These are phyloP conservation scores for Intubia oerlemansii DNA, from an alignment of 2,329 filamentous ascomycete species.

Conservation along the genomic window DNA sequence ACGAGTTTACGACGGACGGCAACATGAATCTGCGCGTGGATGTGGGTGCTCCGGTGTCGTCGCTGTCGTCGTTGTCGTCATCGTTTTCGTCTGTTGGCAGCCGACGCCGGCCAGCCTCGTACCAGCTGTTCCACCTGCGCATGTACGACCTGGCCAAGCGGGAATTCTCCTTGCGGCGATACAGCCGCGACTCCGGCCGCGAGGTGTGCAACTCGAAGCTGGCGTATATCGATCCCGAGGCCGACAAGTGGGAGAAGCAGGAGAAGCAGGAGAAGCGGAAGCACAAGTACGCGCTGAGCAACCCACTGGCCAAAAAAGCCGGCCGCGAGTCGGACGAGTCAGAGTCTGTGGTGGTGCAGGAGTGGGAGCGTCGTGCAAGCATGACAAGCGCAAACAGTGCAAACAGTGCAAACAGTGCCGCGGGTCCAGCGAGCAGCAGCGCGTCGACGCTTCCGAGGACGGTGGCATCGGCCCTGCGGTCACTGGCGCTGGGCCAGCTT, in stretches of 20 bases:
- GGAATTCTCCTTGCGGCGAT: slow-evolving; percentile 77
- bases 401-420: too few species aligned
- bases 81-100: too few species aligned
- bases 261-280: neutral
- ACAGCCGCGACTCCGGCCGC: slow-evolving; percentile 79
- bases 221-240: slow-evolving; percentile 39
- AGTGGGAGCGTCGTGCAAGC: slow-evolving; percentile 6
- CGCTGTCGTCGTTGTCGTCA: too few species aligned
- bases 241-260: slow-evolving; percentile 16
- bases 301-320: slow-evolving; percentile 22
- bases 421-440: too few species aligned
- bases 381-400: neutral
- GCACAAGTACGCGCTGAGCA: neutral
- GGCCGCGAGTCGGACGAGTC: slow-evolving; percentile 15
- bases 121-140: slow-evolving; percentile 70
- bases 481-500: too few species aligned
- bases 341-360: too few species aligned
- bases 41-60: slow-evolving; percentile 26
- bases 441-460: neutral
- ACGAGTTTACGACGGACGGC: slow-evolving; percentile 74
- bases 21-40: slow-evolving; percentile 94
- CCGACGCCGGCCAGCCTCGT: slow-evolving; percentile 41
- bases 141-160: slow-evolving; percentile 80
- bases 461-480: too few species aligned
- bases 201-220: slow-evolving; percentile 76